These are phyloP conservation scores for Colletotrichum sp. DNA, from an alignment of 2,329 filamentous ascomycete species.

Conservation along the genomic window DNA sequence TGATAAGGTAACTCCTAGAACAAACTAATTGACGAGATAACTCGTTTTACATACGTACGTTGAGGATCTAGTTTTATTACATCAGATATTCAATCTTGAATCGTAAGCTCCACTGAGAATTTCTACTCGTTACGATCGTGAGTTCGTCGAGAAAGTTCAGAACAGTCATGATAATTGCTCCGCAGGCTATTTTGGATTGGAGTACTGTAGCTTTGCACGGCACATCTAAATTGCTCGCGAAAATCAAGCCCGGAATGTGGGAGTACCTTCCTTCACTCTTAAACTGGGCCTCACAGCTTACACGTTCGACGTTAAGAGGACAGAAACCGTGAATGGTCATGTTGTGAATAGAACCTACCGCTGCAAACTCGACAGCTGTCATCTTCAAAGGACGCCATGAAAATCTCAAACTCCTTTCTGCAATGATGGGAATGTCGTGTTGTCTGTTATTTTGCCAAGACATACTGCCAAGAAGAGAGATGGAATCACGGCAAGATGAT, in stretches of 20 bases:
- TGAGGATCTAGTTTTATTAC: too few relatives aligned
- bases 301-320: not conserved
- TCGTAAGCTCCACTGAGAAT: not conserved
- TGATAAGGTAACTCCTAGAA: not conserved
- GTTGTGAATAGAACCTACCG: not conserved
- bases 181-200: not conserved
- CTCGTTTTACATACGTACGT: too few relatives aligned
- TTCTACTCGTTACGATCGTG: not conserved
- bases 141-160: not conserved
- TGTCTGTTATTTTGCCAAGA: not conserved
- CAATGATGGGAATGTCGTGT: not conserved
- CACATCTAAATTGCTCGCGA: not conserved
- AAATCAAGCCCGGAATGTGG: not conserved
- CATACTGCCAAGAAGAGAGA: not conserved
- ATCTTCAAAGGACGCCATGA: not conserved
- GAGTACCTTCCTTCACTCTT: not conserved
- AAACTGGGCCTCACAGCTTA: not conserved
- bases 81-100: not conserved
- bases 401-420: not conserved
- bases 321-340: not conserved
- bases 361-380: not conserved
- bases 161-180: not conserved
- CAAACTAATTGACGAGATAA: not conserved
- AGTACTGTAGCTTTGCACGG: not conserved
- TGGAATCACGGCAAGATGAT: not conserved